These are phyloP conservation scores for Lindgomyces ingoldianus DNA, from an alignment of 495 filamentous ascomycete genomes.

Conservation along the genomic window DNA sequence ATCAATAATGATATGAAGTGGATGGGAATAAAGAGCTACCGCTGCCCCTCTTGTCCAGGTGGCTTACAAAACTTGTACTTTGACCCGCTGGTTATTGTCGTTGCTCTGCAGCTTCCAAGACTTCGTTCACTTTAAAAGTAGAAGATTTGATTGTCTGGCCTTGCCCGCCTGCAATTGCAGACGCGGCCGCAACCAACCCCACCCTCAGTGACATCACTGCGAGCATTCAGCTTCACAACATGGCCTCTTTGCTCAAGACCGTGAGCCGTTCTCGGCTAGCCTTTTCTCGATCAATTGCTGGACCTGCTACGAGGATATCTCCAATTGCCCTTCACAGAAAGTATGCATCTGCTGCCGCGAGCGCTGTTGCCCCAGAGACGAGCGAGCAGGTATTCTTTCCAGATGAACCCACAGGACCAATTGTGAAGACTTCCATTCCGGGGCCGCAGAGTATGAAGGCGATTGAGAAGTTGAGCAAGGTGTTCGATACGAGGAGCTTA, in stretches of 20 bases:
- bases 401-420: constrained; percentile 74
- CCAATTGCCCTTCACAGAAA: constrained; percentile 17
- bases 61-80: background rate
- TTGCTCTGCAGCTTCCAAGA: too few relatives aligned
- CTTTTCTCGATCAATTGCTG: constrained; percentile 20
- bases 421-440: constrained; percentile 75
- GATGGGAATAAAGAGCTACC: background rate
- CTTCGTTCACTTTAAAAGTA: too few relatives aligned
- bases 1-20: background rate
- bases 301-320: constrained; percentile 6
- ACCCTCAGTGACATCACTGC: background rate
- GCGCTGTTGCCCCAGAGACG: background rate
- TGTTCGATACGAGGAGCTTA: constrained; percentile 90
- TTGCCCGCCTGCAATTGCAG: constrained; percentile 4
- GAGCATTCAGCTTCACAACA: background rate
- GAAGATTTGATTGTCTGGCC: background rate
- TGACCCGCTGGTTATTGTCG: too few relatives aligned
- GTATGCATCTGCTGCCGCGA: constrained; percentile 27
- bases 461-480: constrained; percentile 71
- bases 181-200: background rate
- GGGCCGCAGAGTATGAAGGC: constrained; percentile 75
- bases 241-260: constrained; percentile 32
- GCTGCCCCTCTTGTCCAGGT: background rate
- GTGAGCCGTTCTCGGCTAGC: constrained; percentile 17
- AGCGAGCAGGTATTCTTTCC: constrained; percentile 45